Base-by-base conservation (phyloP, 176 grass and related monocot species). In the Bonia amplexicaulis region DNA sequence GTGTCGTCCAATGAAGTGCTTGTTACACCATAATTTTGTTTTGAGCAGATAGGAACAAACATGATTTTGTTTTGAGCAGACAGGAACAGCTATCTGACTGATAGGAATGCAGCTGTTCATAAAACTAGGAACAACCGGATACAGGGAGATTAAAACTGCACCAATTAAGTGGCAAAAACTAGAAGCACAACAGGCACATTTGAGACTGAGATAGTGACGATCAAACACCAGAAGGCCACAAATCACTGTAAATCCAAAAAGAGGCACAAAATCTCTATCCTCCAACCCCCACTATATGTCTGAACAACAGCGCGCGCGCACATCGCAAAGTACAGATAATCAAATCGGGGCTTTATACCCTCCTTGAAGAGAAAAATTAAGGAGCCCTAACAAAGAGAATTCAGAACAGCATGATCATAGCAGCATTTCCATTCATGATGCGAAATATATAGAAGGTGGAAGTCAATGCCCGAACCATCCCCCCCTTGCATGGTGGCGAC, bases 381-480 rank as follows among this genome's bases (percentile, higher is more conserved):
- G 54, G 57, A 74, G 29, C 9, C 77, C 88, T 76, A 85, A 62
- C 65, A 53, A 26, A 63, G 49, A 75, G 60, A 60, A 60, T 22
- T 44, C 59, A 58, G 76, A 80, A 47, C 55, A 83, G n/a, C 73
- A 67, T 67, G 68, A 14, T 48, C 11, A 17, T 4, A 47, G 79
- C 62, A 75, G 82, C 87, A 85, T 31, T 31, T 35, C 60, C 33
- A 48, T 62, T 31, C 60, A 37, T 52, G 52, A 69, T 61, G 58
- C 27, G 29, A 77, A 73, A 78, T 65, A 62, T 2, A 64, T 65
- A 25, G 39, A 65, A 51, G 71, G 86, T 44, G 80, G 59, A 93
- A 97, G 95, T 97, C 95, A 97, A 97, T 97, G 86, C 92, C 92
- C 95, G 95, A 97, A 97, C 95, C 95, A 94, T 85, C 92, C 84